Conservation (phyloP, 2,329 filamentous ascomycete species). For the Aspergillus costaricaensis region DNA sequence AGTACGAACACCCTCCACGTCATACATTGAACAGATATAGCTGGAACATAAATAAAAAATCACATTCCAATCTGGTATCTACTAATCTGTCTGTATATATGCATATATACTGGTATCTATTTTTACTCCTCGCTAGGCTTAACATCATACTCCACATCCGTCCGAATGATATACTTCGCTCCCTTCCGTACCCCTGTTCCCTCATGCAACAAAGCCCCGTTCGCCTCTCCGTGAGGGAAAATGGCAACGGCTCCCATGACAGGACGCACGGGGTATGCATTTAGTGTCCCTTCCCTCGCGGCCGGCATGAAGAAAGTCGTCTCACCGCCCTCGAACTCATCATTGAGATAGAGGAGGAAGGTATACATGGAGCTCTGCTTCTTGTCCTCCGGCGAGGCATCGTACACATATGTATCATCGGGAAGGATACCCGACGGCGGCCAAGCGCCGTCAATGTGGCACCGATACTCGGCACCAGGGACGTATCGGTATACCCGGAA, state of each 20-base stretch:
- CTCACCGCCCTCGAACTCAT: slow-evolving; percentile 71
- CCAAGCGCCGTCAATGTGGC: slow-evolving; percentile 73
- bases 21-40: too few species aligned
- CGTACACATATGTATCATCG: slow-evolving; percentile 65
- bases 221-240: slow-evolving; percentile 69
- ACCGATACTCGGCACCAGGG: slow-evolving; percentile 70
- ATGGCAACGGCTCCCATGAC: slow-evolving; percentile 69
- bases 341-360: slow-evolving; percentile 69
- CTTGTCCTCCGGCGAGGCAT: slow-evolving; percentile 60
- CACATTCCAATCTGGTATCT: not conserved
- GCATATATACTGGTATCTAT: not conserved
- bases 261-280: slow-evolving; percentile 68
- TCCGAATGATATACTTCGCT: slow-evolving; percentile 69
- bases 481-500: slow-evolving; percentile 74
- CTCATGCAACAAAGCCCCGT: slow-evolving; percentile 67
- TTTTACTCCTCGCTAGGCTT: slow-evolving; percentile 11
- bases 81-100: not conserved
- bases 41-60: too few species aligned
- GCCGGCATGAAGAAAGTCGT: slow-evolving; percentile 71
- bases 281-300: slow-evolving; percentile 64
- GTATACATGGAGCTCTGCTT: slow-evolving; percentile 70
- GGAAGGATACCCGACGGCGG: slow-evolving; percentile 66
- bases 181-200: slow-evolving; percentile 69
- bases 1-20: too few species aligned
- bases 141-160: slow-evolving; percentile 71